phyloP scores from a whole-genome alignment of 2,329 filamentous ascomycete species.

The Fusarium siculi region DNA sequence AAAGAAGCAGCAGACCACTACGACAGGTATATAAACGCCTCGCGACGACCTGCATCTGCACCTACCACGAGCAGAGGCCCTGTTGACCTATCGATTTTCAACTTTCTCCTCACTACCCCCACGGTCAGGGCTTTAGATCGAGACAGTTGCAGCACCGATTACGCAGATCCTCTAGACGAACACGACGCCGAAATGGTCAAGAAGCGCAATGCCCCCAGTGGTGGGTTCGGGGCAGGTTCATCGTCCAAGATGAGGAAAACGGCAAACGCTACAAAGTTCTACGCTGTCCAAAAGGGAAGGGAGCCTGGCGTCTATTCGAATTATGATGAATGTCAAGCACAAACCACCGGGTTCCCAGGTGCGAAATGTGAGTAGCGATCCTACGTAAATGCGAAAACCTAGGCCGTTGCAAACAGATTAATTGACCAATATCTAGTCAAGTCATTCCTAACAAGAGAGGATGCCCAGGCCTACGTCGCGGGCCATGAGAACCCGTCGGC shows the following conservation, averaged over 20 bases:
- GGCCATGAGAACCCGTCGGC: slow-evolving; percentile 61
- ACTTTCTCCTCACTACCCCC: slow-evolving; percentile 32
- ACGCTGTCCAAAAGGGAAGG: slow-evolving; percentile 69
- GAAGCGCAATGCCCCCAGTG: slow-evolving; percentile 44
- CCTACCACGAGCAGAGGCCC: slow-evolving; percentile 23
- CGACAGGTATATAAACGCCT: slow-evolving; percentile 16
- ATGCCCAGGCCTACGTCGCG: slow-evolving; percentile 81
- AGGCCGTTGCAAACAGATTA: neutral
- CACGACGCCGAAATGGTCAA: slow-evolving; percentile 43
- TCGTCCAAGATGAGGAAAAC: slow-evolving; percentile 60
- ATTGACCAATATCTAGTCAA: slow-evolving; percentile 68
- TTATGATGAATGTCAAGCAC: slow-evolving; percentile 70
- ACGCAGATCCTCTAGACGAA: slow-evolving; percentile 4
- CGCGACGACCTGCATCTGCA: slow-evolving; percentile 26
- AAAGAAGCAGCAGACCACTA: neutral
- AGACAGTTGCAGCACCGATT: slow-evolving; percentile 3
- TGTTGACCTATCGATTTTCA: slow-evolving; percentile 39
- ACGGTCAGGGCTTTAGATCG: slow-evolving; percentile 10
- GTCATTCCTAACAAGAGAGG: slow-evolving; percentile 76
- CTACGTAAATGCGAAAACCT: neutral
- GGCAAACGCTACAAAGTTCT: slow-evolving; percentile 66
- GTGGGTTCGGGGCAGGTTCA: slow-evolving; percentile 23
- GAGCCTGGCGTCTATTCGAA: slow-evolving; percentile 69
- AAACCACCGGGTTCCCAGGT: slow-evolving; percentile 70
- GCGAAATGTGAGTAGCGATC: slow-evolving; percentile 71